Evolutionary conservation across 2,329 filamentous ascomycete genomes (phyloP).

Genomic region (Drechslerella dactyloides): DNA sequence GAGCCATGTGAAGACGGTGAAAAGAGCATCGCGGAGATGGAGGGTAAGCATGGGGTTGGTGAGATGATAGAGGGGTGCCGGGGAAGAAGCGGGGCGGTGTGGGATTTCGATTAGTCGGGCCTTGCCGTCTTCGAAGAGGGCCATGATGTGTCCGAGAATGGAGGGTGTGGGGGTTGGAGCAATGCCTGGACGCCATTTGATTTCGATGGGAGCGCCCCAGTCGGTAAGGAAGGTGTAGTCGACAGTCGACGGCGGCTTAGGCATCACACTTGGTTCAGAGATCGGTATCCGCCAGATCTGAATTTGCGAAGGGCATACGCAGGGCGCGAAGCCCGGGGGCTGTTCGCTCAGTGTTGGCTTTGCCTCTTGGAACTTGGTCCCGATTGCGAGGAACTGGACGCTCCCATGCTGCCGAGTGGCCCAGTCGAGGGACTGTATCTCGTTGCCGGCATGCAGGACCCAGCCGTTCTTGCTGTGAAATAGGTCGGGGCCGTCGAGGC

Average conservation of each 20-base stretch:
- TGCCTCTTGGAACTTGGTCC: conserved; percentile 43
- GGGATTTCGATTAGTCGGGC: conserved; percentile 57
- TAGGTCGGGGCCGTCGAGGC: conserved; percentile 16
- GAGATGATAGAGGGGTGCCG: conserved; percentile 58
- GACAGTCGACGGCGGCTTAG: conserved; percentile 59
- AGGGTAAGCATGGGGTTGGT: conserved; percentile 59
- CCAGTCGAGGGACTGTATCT: conserved; percentile 45
- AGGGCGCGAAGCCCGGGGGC: conserved; percentile 59
- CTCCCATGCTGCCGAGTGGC: conserved; percentile 23
- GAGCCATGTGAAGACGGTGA: conserved; percentile 61
- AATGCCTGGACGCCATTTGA: conserved; percentile 62
- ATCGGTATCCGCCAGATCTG: conserved; percentile 63
- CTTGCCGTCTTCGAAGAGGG: conserved; percentile 62
- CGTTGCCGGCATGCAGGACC: conserved; percentile 41
- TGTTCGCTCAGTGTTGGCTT: conserved; percentile 49
- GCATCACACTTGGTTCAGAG: conserved; percentile 50
- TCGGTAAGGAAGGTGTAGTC: conserved; percentile 61
- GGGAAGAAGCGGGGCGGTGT: conserved; percentile 55
- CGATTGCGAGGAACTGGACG: conserved; percentile 53
- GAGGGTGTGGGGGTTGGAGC: conserved; percentile 49
- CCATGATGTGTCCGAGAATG: conserved; percentile 61
- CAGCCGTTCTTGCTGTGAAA: conserved; percentile 45
- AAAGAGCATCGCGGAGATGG: conserved; percentile 32
- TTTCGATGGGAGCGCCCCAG: conserved; percentile 60
- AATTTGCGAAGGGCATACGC: conserved; percentile 59